Evolutionary conservation across 768 basidiomycete genomes (phyloP).

Genomic region (Leccinum broughii): DNA sequence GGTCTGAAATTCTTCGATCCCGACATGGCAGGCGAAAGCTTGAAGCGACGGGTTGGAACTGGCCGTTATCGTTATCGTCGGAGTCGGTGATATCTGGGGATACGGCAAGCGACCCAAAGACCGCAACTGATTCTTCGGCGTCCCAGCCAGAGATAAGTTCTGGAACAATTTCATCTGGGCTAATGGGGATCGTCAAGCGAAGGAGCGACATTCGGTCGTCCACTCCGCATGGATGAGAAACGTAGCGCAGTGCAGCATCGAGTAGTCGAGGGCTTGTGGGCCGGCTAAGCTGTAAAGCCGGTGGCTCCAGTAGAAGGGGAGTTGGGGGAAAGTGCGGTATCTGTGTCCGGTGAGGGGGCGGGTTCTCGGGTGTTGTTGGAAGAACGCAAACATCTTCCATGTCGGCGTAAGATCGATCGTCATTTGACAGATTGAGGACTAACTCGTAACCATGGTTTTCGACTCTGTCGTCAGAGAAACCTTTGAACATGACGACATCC

Average conservation of each 20-base stretch:
- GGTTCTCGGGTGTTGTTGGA: constrained; percentile 35
- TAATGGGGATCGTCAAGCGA: constrained; percentile 40
- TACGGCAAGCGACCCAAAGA: background rate
- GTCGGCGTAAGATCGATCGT: constrained; percentile 7
- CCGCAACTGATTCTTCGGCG: constrained; percentile 24
- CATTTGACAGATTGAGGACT: constrained; percentile 9
- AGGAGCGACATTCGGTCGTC: constrained; percentile 39
- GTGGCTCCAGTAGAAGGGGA: background rate
- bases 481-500: constrained; percentile 16
- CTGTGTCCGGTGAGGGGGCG: constrained; percentile 13
- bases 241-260: constrained; percentile 17
- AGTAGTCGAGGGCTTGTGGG: background rate
- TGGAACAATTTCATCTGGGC: constrained; percentile 19
- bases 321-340: background rate
- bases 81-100: constrained; percentile 2
- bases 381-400: constrained; percentile 13
- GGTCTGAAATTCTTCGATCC: background rate
- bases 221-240: constrained; percentile 38
- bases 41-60: constrained; percentile 6
- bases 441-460: constrained; percentile 7
- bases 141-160: constrained; percentile 35
- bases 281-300: background rate
- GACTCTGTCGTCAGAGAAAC: constrained; percentile 2
- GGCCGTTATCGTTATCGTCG: constrained; percentile 1
- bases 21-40: background rate